Conservation (phyloP, 73 alveolate genomes). For the Paramecium sexaurelia region DNA sequence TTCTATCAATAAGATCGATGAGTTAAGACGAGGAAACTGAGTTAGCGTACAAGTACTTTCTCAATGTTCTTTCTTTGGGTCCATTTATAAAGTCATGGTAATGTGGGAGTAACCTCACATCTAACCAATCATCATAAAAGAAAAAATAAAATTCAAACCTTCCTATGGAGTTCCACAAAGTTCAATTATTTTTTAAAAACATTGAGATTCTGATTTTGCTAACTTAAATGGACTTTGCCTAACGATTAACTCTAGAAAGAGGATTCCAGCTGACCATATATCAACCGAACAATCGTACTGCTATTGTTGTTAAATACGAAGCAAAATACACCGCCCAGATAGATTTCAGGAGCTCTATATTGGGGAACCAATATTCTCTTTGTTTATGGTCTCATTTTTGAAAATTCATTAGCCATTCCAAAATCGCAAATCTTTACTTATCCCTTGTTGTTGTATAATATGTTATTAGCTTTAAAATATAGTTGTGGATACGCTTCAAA, state of each 20-base stretch:
- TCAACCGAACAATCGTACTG: conserved; percentile 37
- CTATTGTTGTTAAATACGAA: neutral
- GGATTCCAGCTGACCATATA: conserved; percentile 55
- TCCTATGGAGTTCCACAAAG: conserved; percentile 48
- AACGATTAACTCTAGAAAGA: conserved; percentile 4
- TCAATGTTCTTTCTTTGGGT: neutral
- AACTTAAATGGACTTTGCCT: conserved; percentile 34
- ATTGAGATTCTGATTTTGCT: conserved; percentile 15
- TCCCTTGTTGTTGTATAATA: conserved; percentile 10
- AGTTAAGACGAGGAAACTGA: neutral
- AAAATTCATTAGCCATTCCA: conserved; percentile 36
- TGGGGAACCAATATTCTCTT: conserved; percentile 38
- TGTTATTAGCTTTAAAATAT: conserved; percentile 25
- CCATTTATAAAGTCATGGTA: conserved; percentile 39
- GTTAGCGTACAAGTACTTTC: neutral
- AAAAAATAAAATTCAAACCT: conserved; percentile 37
- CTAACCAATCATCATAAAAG: conserved; percentile 44
- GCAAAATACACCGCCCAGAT: conserved; percentile 24
- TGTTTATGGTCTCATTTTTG: conserved; percentile 34
- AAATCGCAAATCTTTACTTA: conserved; percentile 38
- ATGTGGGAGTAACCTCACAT: neutral
- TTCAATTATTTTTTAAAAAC: neutral
- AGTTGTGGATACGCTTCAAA: conserved; percentile 31
- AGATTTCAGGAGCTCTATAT: conserved; percentile 50
- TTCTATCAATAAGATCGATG: conserved; percentile 9